Evolutionary conservation across 2,329 filamentous ascomycete species (phyloP).

Genomic region (Colletotrichum destructivum): DNA sequence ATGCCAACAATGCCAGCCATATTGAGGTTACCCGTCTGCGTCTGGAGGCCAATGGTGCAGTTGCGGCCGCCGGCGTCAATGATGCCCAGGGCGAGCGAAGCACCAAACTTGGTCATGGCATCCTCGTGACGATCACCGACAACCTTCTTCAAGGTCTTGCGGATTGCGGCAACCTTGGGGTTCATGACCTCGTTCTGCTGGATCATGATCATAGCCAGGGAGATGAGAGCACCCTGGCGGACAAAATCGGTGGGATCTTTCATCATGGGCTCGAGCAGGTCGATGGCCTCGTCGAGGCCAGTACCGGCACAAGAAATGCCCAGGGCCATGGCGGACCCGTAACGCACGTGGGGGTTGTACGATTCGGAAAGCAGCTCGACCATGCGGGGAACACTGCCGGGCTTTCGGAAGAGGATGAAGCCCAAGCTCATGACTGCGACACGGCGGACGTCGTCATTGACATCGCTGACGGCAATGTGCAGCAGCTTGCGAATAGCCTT

Average conservation of each 20-base stretch:
- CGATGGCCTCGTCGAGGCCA: constrained; percentile 94
- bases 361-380: constrained; percentile 98
- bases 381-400: constrained; percentile 97
- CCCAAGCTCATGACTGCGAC: constrained; percentile 98
- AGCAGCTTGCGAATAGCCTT: constrained; percentile 97
- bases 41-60: constrained; percentile 97
- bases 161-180: constrained; percentile 91
- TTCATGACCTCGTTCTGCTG: constrained; percentile 99
- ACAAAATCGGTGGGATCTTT: constrained; percentile 99
- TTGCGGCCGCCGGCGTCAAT: constrained; percentile 98
- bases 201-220: constrained; percentile 98
- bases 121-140: constrained; percentile 96
- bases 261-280: constrained; percentile 98
- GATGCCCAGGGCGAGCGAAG: constrained; percentile 93
- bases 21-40: constrained; percentile 97
- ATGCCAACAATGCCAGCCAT: constrained; percentile 98
- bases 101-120: constrained; percentile 99
- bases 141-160: constrained; percentile 95
- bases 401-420: constrained; percentile 98
- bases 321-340: constrained; percentile 97
- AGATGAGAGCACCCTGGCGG: constrained; percentile 93
- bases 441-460: constrained; percentile 96
- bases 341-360: constrained; percentile 98
- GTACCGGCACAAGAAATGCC: constrained; percentile 98
- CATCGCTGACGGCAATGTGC: constrained; percentile 96